These are phyloP conservation scores for Cyberlindnera saturnus DNA, from an alignment of 805 yeast species.

Conservation along the genomic window DNA sequence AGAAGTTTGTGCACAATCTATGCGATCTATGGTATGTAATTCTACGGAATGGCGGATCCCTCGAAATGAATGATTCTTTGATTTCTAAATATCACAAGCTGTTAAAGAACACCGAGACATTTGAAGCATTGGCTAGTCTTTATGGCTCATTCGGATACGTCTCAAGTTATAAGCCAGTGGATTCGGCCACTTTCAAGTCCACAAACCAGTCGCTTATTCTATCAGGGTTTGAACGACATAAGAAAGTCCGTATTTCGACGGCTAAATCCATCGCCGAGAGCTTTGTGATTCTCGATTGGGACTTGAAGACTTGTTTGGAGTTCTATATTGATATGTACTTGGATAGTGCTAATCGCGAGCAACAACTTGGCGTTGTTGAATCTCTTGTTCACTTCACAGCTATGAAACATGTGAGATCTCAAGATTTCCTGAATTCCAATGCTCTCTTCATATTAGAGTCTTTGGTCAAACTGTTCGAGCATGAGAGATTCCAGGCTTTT, in stretches of 20 bases:
- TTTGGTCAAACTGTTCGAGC: constrained; percentile 24
- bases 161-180: constrained; percentile 26
- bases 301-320: constrained; percentile 16
- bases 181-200: constrained; percentile 24
- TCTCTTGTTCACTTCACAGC: constrained; percentile 30
- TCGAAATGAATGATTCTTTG: constrained; percentile 12
- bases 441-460: constrained; percentile 23
- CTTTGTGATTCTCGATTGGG: constrained; percentile 15
- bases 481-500: constrained; percentile 18
- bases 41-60: constrained; percentile 19
- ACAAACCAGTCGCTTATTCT: constrained; percentile 7
- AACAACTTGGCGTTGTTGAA: constrained; percentile 28
- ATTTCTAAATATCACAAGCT: constrained; percentile 14
- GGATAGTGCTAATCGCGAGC: constrained; percentile 20
- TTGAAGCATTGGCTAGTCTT: constrained; percentile 12
- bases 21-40: constrained; percentile 16
- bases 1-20: constrained; percentile 17
- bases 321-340: constrained; percentile 20
- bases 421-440: constrained; percentile 21
- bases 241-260: constrained; percentile 18
- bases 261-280: constrained; percentile 32
- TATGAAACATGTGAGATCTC: constrained; percentile 23
- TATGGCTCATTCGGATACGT: constrained; percentile 11
- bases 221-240: constrained; percentile 17
- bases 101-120: constrained; percentile 14